Conservation (phyloP, 164 flowering plant species). For the Vitis riparia region DNA sequence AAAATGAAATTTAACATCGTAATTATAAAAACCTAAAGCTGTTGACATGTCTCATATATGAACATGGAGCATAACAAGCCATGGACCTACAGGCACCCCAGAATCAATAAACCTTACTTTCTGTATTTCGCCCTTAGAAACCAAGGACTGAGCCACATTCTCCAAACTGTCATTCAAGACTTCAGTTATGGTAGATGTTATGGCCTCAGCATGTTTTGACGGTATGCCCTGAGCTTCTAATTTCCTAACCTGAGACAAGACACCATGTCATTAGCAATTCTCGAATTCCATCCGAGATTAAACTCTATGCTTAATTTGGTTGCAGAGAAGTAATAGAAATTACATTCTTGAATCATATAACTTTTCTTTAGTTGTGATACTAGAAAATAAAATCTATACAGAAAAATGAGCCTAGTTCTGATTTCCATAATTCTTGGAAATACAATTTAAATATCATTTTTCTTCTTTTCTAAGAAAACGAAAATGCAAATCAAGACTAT, state of each 20-base stretch:
- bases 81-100: too few relatives aligned
- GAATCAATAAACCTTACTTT: slow-evolving; percentile 30
- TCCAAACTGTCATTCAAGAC: slow-evolving; percentile 72
- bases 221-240: slow-evolving; percentile 69
- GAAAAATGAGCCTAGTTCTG: too few relatives aligned
- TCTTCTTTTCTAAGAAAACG: too few relatives aligned
- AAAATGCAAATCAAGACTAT: too few relatives aligned
- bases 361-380: too few relatives aligned
- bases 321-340: too few relatives aligned
- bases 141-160: slow-evolving; percentile 61
- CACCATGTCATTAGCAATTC: background rate
- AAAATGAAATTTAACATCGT: background rate
- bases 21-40: background rate
- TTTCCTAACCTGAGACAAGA: slow-evolving; percentile 51
- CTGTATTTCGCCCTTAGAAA: slow-evolving; percentile 62
- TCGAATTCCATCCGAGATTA: too few relatives aligned
- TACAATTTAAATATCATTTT: too few relatives aligned
- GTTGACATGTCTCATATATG: background rate
- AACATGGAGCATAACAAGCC: background rate
- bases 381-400: too few relatives aligned
- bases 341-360: too few relatives aligned
- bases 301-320: too few relatives aligned
- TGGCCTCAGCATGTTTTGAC: slow-evolving; percentile 76
- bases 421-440: too few relatives aligned
- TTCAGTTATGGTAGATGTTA: slow-evolving; percentile 60